Percentiles rank a stretch among this genome's conserved stretches.
phyloP scores from a whole-genome alignment of 768 basidiomycete species.

The Termitomyces sp. region DNA sequence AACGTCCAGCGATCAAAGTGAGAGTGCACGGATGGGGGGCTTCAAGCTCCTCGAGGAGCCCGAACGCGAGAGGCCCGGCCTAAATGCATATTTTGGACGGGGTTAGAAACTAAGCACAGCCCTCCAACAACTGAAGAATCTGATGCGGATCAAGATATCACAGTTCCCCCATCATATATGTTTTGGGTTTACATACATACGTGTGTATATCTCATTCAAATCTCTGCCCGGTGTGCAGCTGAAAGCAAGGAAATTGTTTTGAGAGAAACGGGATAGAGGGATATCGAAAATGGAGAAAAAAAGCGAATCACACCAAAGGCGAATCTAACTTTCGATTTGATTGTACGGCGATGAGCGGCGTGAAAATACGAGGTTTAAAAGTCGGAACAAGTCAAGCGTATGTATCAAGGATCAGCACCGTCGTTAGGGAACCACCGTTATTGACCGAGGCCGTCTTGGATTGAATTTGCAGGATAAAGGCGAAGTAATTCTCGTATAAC shows the following conservation, averaged over 20 bases:
- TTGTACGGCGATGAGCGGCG: neutral
- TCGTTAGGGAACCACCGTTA: neutral
- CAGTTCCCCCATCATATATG: slow-evolving; percentile 9
- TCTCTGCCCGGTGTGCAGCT: no score
- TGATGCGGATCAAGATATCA: slow-evolving; percentile 17
- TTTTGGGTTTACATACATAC: no score
- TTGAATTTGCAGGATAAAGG: neutral
- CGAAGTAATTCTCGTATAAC: neutral
- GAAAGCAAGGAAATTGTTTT: neutral
- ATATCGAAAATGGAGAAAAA: neutral
- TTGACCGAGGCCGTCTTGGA: neutral
- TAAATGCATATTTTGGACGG: slow-evolving; percentile 16
- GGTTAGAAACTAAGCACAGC: slow-evolving; percentile 20
- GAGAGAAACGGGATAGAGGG: neutral
- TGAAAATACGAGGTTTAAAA: neutral
- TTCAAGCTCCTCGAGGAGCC: slow-evolving; percentile 19
- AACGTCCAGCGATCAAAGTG: slow-evolving; percentile 21
- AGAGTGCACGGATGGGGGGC: slow-evolving; percentile 14
- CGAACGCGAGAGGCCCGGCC: slow-evolving; percentile 4
- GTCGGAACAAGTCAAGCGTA: neutral
- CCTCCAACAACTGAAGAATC: slow-evolving; percentile 9
- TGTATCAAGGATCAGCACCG: neutral
- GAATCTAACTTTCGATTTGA: neutral
- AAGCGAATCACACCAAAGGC: neutral
- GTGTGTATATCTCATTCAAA: neutral